phyloP scores from a whole-genome alignment of 805 yeast genomes.

The Candida tammaniensis region DNA sequence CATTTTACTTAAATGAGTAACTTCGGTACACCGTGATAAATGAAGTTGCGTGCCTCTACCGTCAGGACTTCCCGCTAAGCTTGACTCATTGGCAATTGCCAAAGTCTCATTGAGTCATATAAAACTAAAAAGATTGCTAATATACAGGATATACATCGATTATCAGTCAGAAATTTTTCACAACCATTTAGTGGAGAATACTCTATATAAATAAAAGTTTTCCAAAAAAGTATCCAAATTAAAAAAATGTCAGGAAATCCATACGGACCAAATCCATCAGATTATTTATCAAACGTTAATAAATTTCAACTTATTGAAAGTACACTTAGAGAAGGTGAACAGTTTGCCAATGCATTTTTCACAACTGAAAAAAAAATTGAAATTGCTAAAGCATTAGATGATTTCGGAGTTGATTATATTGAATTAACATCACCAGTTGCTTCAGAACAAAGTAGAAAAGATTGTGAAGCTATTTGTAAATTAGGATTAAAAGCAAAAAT shows the following conservation, averaged over 20 bases:
- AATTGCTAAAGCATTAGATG: constrained; percentile 95
- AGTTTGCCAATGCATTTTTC: constrained; percentile 96
- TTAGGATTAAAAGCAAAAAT: constrained; percentile 94
- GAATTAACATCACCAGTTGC: constrained; percentile 98
- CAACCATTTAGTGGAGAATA: background rate
- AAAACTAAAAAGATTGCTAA: too few species aligned
- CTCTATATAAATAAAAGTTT: too few species aligned
- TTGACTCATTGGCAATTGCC: too few species aligned
- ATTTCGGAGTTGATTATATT: constrained; percentile 96
- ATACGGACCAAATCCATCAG: constrained; percentile 94
- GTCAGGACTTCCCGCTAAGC: too few species aligned
- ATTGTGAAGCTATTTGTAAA: constrained; percentile 98
- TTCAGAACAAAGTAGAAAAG: constrained; percentile 85
- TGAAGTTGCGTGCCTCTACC: too few species aligned
- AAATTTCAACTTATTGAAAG: constrained; percentile 91
- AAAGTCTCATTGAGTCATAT: too few species aligned
- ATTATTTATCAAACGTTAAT: constrained; percentile 83
- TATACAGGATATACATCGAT: too few species aligned
- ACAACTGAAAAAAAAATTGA: constrained; percentile 92
- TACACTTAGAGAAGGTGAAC: constrained; percentile 97
- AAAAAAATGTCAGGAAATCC: constrained; percentile 51
- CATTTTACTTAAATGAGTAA: too few species aligned
- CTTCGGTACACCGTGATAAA: too few species aligned
- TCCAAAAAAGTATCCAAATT: background rate
- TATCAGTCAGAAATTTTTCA: constrained; percentile 5